A percentile compares a stretch with the other conserved stretches of the same genome.
phyloP scores from a whole-genome alignment of 192 early-diverging fungal genomes.

The Linnemannia schmuckeri region DNA sequence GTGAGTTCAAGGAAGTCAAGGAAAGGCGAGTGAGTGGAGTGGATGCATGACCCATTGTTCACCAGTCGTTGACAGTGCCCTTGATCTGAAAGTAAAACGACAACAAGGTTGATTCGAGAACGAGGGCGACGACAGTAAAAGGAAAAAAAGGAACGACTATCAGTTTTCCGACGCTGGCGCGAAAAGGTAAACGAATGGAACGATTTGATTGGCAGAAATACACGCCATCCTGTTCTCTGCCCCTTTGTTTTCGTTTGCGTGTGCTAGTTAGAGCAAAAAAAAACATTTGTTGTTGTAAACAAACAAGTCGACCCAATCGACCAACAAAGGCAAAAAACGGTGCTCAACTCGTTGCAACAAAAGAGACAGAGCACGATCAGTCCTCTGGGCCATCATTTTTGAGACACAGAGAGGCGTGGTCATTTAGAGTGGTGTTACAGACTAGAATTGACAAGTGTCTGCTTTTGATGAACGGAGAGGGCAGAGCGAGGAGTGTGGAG shows the following conservation, averaged over 20 bases:
- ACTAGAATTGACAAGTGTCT: not conserved
- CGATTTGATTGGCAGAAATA: slow-evolving; percentile 4
- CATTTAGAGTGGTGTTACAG: not conserved
- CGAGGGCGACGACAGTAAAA: not conserved
- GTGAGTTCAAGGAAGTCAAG: not conserved
- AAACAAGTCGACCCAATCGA: not conserved
- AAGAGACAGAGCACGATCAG: not conserved
- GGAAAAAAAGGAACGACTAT: not conserved
- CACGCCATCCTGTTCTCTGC: slow-evolving; percentile 12
- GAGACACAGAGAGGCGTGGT: not conserved
- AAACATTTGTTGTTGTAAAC: not conserved
- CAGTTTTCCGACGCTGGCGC: not conserved
- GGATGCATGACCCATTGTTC: not conserved
- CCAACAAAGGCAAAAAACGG: not conserved
- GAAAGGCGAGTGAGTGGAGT: not conserved
- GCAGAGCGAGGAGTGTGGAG: not conserved
- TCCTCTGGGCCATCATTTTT: not conserved
- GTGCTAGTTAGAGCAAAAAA: too few species aligned
- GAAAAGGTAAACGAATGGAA: not conserved
- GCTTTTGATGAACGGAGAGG: not conserved
- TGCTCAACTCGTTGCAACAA: not conserved
- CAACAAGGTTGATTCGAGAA: slow-evolving; percentile 1
- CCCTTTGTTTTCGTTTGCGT: slow-evolving; percentile 9
- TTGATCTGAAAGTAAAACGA: not conserved
- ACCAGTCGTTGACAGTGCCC: not conserved